Conservation (phyloP, 495 filamentous ascomycete species). For the Aspergillus homomorphus region DNA sequence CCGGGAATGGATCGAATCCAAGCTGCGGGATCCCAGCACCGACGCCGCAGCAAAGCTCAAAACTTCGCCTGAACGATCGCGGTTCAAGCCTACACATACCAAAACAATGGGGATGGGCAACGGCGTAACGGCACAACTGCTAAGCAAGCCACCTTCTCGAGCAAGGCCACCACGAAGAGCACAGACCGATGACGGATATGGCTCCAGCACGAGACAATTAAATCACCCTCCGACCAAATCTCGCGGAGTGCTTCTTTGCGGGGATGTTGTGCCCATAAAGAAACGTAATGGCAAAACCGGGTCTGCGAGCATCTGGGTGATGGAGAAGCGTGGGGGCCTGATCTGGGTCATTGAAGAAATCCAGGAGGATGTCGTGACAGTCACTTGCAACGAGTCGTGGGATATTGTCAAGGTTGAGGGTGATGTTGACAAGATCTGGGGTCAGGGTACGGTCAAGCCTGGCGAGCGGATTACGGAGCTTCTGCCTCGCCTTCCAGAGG, state of each 20-base stretch:
- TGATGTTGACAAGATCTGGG: slow-evolving; percentile 74
- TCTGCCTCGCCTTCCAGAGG: slow-evolving; percentile 76
- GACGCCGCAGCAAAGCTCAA: slow-evolving; percentile 44
- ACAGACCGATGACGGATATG: slow-evolving; percentile 73
- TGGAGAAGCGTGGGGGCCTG: slow-evolving; percentile 88
- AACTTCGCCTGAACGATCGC: slow-evolving; percentile 31
- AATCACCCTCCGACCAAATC: slow-evolving; percentile 70
- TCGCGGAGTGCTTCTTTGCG: slow-evolving; percentile 88
- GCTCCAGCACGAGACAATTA: slow-evolving; percentile 53
- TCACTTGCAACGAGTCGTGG: slow-evolving; percentile 72
- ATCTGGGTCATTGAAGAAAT: slow-evolving; percentile 99
- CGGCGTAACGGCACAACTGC: slow-evolving; percentile 78
- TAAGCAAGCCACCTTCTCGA: slow-evolving; percentile 84
- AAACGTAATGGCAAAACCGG: slow-evolving; percentile 91
- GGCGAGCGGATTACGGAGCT: slow-evolving; percentile 72
- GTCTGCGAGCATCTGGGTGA: slow-evolving; percentile 94
- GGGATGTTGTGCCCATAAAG: slow-evolving; percentile 94
- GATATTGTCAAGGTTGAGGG: slow-evolving; percentile 65
- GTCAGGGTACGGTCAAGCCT: slow-evolving; percentile 57
- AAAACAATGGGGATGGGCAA: slow-evolving; percentile 63
- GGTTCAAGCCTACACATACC: slow-evolving; percentile 39
- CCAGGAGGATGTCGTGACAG: slow-evolving; percentile 79
- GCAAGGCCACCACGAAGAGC: slow-evolving; percentile 54
- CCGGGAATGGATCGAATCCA: slow-evolving; percentile 84
- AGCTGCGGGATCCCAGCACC: slow-evolving; percentile 61